These are phyloP conservation scores for Lachnum nothofagi DNA, from an alignment of 2,329 filamentous ascomycete genomes.

Conservation along the genomic window DNA sequence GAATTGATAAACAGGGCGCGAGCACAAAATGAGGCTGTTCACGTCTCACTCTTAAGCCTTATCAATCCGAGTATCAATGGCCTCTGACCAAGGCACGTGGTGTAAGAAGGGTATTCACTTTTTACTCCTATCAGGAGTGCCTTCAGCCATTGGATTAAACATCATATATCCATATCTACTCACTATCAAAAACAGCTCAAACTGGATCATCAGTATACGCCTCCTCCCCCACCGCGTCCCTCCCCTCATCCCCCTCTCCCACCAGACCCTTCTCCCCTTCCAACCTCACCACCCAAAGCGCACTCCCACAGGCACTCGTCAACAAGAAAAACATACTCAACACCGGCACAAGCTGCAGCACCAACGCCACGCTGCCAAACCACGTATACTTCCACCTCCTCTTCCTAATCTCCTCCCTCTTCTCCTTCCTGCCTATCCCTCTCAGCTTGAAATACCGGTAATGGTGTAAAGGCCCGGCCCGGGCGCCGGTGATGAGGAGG, in stretches of 20 bases:
- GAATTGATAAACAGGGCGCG: no score
- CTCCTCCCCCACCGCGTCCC: slow-evolving; percentile 23
- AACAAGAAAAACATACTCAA: slow-evolving; percentile 92
- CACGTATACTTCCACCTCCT: slow-evolving; percentile 81
- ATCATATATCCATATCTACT: no score
- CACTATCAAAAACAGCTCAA: slow-evolving; percentile 17
- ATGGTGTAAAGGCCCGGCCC: slow-evolving; percentile 82
- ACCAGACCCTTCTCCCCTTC: slow-evolving; percentile 48
- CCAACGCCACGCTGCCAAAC: slow-evolving; percentile 79
- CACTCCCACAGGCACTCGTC: slow-evolving; percentile 78
- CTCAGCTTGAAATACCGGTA: slow-evolving; percentile 84
- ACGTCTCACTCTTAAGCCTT: no score
- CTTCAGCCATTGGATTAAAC: no score
- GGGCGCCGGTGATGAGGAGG: slow-evolving; percentile 78
- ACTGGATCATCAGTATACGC: slow-evolving; percentile 28
- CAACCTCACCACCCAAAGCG: slow-evolving; percentile 76
- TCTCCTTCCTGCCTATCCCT: slow-evolving; percentile 67
- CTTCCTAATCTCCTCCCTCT: slow-evolving; percentile 62
- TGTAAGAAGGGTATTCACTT: no score
- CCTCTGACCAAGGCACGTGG: no score
- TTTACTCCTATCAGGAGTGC: no score
- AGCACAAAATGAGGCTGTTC: no score
- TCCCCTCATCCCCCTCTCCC: slow-evolving; percentile 15
- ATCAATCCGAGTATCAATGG: no score
- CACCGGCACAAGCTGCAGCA: slow-evolving; percentile 81